phyloP scores from a whole-genome alignment of 2,329 filamentous ascomycete species.

The Calonectria hongkongensis region DNA sequence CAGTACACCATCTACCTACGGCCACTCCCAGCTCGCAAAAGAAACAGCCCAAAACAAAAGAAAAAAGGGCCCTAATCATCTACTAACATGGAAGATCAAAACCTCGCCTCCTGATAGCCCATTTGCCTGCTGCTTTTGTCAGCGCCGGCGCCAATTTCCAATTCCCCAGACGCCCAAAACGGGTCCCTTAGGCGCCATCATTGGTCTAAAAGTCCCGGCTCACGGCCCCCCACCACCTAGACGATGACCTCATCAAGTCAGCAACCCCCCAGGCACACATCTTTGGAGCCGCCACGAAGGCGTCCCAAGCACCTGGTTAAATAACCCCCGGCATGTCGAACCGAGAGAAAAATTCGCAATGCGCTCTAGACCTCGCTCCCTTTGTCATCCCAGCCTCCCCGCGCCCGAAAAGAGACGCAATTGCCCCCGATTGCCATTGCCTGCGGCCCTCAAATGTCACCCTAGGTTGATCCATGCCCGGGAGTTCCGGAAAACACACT shows the following conservation, averaged over 20 bases:
- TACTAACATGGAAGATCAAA: neutral
- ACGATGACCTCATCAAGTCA: slow-evolving; percentile 52
- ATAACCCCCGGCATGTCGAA: slow-evolving; percentile 1
- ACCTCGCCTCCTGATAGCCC: slow-evolving; percentile 28
- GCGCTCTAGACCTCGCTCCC: too few relatives aligned
- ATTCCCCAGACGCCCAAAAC: slow-evolving; percentile 43
- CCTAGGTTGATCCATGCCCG: slow-evolving; percentile 52
- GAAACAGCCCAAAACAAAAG: too few relatives aligned
- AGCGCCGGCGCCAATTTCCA: slow-evolving; percentile 37
- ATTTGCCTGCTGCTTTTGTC: slow-evolving; percentile 10
- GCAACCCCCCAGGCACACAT: neutral
- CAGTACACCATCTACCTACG: too few relatives aligned
- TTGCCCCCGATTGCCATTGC: slow-evolving; percentile 15
- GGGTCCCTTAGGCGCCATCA: slow-evolving; percentile 35
- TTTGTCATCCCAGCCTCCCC: neutral
- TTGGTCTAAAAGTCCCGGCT: slow-evolving; percentile 44
- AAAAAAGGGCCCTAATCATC: too few relatives aligned
- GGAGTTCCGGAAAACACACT: slow-evolving; percentile 50
- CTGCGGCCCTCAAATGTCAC: slow-evolving; percentile 27
- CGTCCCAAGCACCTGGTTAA: slow-evolving; percentile 6
- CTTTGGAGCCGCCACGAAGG: neutral
- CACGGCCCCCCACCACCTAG: slow-evolving; percentile 27
- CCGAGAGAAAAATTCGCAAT: neutral
- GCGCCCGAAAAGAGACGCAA: slow-evolving; percentile 9
- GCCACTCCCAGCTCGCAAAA: neutral